Conservation (phyloP, 345 rosid species). For the Eucalyptus urophylla region DNA sequence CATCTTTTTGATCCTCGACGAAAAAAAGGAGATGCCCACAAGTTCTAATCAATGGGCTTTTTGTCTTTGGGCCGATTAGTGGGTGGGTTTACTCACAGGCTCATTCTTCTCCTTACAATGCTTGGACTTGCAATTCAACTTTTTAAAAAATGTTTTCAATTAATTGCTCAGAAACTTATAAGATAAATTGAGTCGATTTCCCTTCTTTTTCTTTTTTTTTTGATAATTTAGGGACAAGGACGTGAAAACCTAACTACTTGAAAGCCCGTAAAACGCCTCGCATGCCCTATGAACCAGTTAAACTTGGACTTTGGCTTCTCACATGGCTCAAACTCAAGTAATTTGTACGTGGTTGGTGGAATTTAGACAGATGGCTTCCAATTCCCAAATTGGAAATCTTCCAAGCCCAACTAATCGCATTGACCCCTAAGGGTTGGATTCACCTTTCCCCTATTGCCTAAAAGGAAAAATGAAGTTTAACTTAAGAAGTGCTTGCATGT, state of each 20-base stretch:
- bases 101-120: neutral
- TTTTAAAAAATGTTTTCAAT: neutral
- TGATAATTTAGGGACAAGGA: neutral
- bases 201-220: fast-evolving
- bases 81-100: neutral
- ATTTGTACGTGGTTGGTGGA: too few species aligned
- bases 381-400: neutral
- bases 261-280: neutral
- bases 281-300: neutral
- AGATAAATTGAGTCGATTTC: neutral
- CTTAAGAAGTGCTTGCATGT: neutral
- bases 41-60: neutral
- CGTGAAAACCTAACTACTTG: neutral
- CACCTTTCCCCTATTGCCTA: neutral
- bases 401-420: neutral
- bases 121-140: neutral
- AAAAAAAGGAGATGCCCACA: neutral
- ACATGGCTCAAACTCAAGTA: neutral
- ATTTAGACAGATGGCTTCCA: neutral
- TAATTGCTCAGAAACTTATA: neutral
- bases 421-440: neutral
- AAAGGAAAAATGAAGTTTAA: neutral
- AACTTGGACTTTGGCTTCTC: neutral
- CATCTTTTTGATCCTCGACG: neutral
- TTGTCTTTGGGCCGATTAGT: neutral